phyloP scores from a whole-genome alignment of 257 asterid genomes.

The Rehmannia glutinosa region DNA sequence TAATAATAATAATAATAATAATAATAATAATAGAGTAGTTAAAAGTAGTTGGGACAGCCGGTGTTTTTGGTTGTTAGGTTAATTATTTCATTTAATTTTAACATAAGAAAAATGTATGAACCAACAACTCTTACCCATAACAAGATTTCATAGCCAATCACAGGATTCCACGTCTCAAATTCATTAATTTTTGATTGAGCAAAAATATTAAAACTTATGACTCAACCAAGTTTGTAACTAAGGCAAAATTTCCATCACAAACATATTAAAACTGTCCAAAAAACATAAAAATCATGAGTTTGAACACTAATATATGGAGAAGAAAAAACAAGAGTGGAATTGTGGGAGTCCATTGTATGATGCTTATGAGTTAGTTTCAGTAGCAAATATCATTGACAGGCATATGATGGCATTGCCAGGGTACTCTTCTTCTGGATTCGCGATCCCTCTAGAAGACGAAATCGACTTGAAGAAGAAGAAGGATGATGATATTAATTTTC shows the following conservation, averaged over 20 bases:
- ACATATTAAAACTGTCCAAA: no score
- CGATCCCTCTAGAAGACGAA: no score
- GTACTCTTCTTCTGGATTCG: no score
- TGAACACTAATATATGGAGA: background rate
- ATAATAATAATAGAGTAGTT: no score
- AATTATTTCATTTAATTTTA: background rate
- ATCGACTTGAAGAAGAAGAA: no score
- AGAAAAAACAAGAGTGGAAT: conserved; percentile 28
- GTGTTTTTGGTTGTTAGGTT: background rate
- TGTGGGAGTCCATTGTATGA: conserved; percentile 59
- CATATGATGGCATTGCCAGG: conserved; percentile 10
- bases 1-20: background rate
- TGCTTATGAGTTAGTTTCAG: conserved; percentile 42
- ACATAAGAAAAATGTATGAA: no score
- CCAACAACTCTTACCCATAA: background rate
- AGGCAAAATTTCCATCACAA: no score
- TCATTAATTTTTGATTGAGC: background rate
- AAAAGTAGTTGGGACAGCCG: background rate
- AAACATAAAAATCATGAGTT: background rate
- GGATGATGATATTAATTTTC: no score
- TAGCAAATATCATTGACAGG: conserved; percentile 29
- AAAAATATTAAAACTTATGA: background rate
- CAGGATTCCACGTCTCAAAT: background rate
- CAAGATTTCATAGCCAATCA: background rate
- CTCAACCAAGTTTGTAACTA: no score